Evolutionary conservation across 495 filamentous ascomycete species (phyloP), one percentile per base, ranked within the genome.

Genomic region (Niebla homalea): DNA sequence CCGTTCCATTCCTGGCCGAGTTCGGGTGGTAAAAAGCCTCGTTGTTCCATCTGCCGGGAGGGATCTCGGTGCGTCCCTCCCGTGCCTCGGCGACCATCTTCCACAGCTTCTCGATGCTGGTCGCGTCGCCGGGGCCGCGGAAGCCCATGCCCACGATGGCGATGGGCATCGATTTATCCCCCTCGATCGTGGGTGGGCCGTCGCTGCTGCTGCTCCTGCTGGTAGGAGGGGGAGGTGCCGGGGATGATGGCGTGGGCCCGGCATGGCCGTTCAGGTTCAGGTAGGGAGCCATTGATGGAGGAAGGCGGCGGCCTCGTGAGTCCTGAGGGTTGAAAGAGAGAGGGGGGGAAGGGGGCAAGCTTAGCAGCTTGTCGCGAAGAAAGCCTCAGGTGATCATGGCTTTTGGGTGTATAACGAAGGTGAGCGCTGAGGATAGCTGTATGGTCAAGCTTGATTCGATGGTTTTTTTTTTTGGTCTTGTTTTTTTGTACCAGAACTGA

Each of bases 81-180:
- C 46, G 45, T 2, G 4, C 7, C 6, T 53, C 37, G 26, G 63
- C 61, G 21, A 77, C 56, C 48, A 80, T 67, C 20, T 73, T 56
- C 75, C 75, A 80, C 20, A 79, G 64, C 49, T 67, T 71, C 35
- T 69, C 64, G 12, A 72, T 70, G 50, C 53, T 69, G 36, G 70
- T 63, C 36, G 69, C 66, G 36, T 67, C 67, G 19, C 73, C 74
- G 10, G 77, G 74, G 48, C 77, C 71, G n/a, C 75, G 71, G 50
- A 73, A 75, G 11, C 70, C 70, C 62, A 79, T 68, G 53, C 77
- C 76, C 42, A 78, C 60, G 37, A 80, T 66, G 26, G 76, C 77
- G 46, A 80, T 74, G 0, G 77, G 77, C 48, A 37, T 40, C 44
- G 51, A 49, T 41, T 46, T 41, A 53, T 54, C 51, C 71, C 32